These are phyloP conservation scores for Phytophthora hibernalis DNA, from an alignment of 352 stramenopile genomes.

Conservation along the genomic window DNA sequence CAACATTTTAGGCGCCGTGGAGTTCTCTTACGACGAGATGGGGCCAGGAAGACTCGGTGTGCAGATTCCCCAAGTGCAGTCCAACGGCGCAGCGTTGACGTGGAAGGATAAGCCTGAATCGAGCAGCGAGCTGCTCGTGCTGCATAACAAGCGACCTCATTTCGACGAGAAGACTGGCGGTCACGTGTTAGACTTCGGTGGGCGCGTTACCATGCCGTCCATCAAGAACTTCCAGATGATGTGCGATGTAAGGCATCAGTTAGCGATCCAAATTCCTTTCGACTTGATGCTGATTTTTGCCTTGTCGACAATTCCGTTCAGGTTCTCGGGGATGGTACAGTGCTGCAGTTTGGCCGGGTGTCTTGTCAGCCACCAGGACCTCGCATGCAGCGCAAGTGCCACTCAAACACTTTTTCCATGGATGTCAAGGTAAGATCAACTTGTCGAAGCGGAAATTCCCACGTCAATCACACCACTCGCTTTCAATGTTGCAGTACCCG, in stretches of 20 bases:
- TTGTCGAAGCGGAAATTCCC: not conserved
- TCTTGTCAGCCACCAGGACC: slow-evolving; percentile 62
- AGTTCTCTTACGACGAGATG: slow-evolving; percentile 80
- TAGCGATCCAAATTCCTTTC: slow-evolving; percentile 30
- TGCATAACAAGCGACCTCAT: slow-evolving; percentile 92
- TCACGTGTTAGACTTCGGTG: slow-evolving; percentile 72
- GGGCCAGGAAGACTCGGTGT: slow-evolving; percentile 57
- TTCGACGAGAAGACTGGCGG: slow-evolving; percentile 58
- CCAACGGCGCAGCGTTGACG: slow-evolving; percentile 23
- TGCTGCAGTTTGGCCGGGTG: slow-evolving; percentile 72
- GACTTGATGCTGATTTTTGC: not conserved
- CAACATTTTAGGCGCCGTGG: slow-evolving; percentile 51
- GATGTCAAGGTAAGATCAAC: slow-evolving; percentile 77
- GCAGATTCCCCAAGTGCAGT: slow-evolving; percentile 48
- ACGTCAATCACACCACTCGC: not conserved
- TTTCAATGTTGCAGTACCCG: slow-evolving; percentile 56
- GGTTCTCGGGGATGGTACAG: slow-evolving; percentile 44
- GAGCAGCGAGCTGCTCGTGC: slow-evolving; percentile 36
- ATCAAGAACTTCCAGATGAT: slow-evolving; percentile 83
- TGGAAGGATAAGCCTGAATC: slow-evolving; percentile 40
- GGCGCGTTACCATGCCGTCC: slow-evolving; percentile 71
- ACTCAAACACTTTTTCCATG: slow-evolving; percentile 94
- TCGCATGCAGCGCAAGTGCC: slow-evolving; percentile 62
- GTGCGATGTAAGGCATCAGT: slow-evolving; percentile 42
- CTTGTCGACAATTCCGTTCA: slow-evolving; percentile 11